phyloP scores from a whole-genome alignment of 108 stramenopile species.

The Mediolabrus comicus region DNA sequence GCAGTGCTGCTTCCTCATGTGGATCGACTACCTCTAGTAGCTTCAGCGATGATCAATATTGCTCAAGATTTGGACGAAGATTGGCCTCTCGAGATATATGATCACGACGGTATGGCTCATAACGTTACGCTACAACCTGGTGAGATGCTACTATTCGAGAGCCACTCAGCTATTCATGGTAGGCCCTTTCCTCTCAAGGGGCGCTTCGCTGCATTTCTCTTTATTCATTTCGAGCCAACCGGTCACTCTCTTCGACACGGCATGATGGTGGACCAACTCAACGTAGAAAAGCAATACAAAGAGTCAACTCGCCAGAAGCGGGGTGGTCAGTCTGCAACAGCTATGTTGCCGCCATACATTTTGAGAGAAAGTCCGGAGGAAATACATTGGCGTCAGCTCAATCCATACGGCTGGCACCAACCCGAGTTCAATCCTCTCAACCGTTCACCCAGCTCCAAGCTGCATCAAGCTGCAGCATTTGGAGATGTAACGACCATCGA shows the following conservation, averaged over 20 bases:
- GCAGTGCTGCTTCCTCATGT: slow-evolving; percentile 67
- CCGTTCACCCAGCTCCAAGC: slow-evolving; percentile 3
- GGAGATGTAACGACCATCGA: slow-evolving; percentile 23
- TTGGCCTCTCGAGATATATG: slow-evolving; percentile 58
- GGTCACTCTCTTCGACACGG: slow-evolving; percentile 34
- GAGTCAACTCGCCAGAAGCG: slow-evolving; percentile 9
- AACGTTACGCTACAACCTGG: slow-evolving; percentile 80
- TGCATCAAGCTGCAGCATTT: slow-evolving; percentile 25
- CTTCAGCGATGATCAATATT: slow-evolving; percentile 76
- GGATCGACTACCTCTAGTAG: slow-evolving; percentile 73
- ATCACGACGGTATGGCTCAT: slow-evolving; percentile 52
- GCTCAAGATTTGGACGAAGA: slow-evolving; percentile 62
- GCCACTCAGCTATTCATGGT: slow-evolving; percentile 44
- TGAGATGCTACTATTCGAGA: slow-evolving; percentile 72
- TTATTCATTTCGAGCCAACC: slow-evolving; percentile 88
- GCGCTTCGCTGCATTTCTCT: slow-evolving; percentile 65
- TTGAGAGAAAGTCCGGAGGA: slow-evolving; percentile 51
- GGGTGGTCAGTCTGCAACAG: slow-evolving; percentile 37
- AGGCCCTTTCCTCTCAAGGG: slow-evolving; percentile 89
- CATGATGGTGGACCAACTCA: background rate
- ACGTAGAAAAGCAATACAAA: slow-evolving; percentile 31
- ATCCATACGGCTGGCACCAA: slow-evolving; percentile 50
- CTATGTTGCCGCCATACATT: slow-evolving; percentile 53
- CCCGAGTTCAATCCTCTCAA: slow-evolving; percentile 25
- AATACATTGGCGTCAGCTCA: slow-evolving; percentile 33